Base-by-base conservation (phyloP, 768 basidiomycete genomes). In the Termitomyces sp. region DNA sequence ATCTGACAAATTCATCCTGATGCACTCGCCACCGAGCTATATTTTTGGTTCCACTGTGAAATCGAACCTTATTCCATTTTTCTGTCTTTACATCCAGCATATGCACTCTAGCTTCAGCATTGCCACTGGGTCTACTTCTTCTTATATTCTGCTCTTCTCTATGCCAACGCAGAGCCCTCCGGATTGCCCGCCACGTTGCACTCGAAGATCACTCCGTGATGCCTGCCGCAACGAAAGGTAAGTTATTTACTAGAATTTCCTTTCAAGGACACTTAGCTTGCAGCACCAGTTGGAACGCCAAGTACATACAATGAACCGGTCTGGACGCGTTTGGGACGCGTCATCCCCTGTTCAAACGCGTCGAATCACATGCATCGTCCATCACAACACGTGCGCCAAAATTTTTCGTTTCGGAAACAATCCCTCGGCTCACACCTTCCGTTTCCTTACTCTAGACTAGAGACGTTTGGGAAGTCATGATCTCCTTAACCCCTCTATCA, bases 391-490 rank as follows among this genome's bases (percentile, higher is more conserved):
- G 54, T 55, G 54, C 54, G 3, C 28, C n/a, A 8, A 38, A 53
- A 52, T 54, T 40, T 45, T 22, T 4, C 8, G 24, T 20, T 20
- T 12, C 13, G 6, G n/a, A 12, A 36, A 12, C 7, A 28, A 16
- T 46, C 16, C 45, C 16, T 42, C 48, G 56, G 56, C 40, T 57
- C 56, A 38, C 18, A 57, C 56, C 45, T 57, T 57, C 56, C 56
- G 45, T 48, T 57, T 55, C 40, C 54, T 55, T 40, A 55, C 7
- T 40, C 16, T 13, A 16, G 16, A 42, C 39, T 24, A 54, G 24
- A 40, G 24, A 40, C 1, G 16, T 40, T 54, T 42, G 16, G 54
- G 51, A 52, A 36, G 7, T 52, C 12, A 12, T 52, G 51, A 52
- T 32, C 39, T 32, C 40, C 6, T n/a, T 20, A 28, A 4, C 3